Conservation (phyloP, 768 basidiomycete genomes). For the Nidularia pulvinata region DNA sequence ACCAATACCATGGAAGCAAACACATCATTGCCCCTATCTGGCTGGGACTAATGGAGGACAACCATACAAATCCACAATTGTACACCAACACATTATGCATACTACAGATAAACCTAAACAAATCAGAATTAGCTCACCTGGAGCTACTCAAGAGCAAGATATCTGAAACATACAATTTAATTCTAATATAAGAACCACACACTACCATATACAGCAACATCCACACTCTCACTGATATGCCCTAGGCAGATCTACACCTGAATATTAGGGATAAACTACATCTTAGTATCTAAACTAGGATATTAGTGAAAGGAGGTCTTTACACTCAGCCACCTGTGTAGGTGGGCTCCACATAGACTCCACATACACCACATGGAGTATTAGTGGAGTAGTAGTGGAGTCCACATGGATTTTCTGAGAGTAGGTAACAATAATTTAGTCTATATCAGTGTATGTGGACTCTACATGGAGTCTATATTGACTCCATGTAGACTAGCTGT, state of each 20-base stretch:
- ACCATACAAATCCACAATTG: not conserved
- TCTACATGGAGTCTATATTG: no score
- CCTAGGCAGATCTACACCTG: slow-evolving; percentile 9
- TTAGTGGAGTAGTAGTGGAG: no score
- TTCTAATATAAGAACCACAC: slow-evolving; percentile 15
- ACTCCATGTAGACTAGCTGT: no score
- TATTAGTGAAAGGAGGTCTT: no score
- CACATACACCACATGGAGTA: no score
- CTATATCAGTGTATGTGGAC: no score
- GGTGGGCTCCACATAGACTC: no score
- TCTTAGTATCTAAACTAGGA: no score
- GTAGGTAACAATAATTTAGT: no score
- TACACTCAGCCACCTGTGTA: no score
- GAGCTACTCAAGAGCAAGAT: slow-evolving; percentile 8
- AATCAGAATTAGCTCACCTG: slow-evolving; percentile 9
- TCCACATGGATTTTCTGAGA: no score
- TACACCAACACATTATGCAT: slow-evolving; percentile 6
- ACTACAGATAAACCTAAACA: slow-evolving; percentile 8
- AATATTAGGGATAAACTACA: no score
- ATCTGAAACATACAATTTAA: slow-evolving; percentile 6
- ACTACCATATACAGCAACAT: slow-evolving; percentile 8
- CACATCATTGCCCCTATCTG: not conserved
- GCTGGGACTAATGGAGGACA: not conserved
- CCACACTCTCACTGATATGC: slow-evolving; percentile 9
- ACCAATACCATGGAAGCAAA: not conserved